Evolutionary conservation across 257 asterid genomes (phyloP).

Genomic region (Nicotiana attenuata): DNA sequence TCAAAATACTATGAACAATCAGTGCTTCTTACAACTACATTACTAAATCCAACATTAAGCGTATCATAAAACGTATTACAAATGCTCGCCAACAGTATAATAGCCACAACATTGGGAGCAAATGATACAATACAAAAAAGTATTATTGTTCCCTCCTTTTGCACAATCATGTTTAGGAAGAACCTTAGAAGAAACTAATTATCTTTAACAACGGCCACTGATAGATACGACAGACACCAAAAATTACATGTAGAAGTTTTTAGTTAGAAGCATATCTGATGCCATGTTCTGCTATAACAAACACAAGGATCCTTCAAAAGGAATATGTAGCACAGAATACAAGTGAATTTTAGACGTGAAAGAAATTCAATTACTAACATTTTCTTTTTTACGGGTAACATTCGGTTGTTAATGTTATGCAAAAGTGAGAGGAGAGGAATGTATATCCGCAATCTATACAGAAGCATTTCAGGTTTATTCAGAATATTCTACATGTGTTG

Average conservation of each 20-base stretch:
- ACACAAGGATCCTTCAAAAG: neutral
- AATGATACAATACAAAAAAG: too few species aligned
- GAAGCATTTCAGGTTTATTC: conserved; percentile 30
- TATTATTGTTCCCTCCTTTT: too few species aligned
- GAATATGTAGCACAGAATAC: neutral
- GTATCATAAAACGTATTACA: too few species aligned
- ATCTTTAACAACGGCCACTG: too few species aligned
- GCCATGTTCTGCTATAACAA: neutral
- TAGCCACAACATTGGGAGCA: too few species aligned
- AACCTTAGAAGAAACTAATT: too few species aligned
- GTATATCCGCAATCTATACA: conserved; percentile 46
- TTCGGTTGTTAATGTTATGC: conserved; percentile 10
- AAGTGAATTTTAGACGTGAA: neutral
- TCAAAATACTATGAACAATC: too few species aligned
- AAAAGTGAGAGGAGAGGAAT: conserved; percentile 5
- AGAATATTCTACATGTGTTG: conserved; percentile 22
- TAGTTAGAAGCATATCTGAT: neutral
- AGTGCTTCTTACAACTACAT: too few species aligned
- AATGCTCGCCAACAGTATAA: too few species aligned
- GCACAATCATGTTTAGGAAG: too few species aligned
- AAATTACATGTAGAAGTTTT: neutral
- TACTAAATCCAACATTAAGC: too few species aligned
- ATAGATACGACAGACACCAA: too few species aligned
- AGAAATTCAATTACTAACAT: conserved; percentile 8
- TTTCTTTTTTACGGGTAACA: neutral